These are phyloP conservation scores for Spergularia bocconei DNA, from an alignment of 148 eudicot species.

Conservation along the genomic window DNA sequence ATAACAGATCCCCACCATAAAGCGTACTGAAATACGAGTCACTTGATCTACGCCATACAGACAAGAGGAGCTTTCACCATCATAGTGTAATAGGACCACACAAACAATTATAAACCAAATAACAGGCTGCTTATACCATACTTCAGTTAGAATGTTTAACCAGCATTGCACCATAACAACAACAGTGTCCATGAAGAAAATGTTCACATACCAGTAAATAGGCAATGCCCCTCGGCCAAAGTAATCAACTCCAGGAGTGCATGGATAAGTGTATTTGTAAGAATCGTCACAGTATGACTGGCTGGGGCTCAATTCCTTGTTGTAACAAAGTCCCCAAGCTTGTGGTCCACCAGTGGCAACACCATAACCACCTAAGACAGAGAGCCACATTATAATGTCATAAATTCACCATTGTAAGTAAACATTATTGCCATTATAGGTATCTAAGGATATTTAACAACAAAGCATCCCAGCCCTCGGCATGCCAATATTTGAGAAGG, in stretches of 20 bases:
- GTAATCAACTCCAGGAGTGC: conserved; percentile 82
- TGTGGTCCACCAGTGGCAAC: conserved; percentile 91
- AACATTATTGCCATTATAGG: neutral
- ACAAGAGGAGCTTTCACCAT: neutral
- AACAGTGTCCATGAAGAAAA: neutral
- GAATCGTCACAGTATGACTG: conserved; percentile 80
- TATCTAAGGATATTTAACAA: neutral
- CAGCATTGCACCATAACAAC: conserved; percentile 3
- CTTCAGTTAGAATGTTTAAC: neutral
- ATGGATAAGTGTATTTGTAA: conserved; percentile 77
- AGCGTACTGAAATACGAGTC: no score
- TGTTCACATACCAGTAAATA: conserved; percentile 61
- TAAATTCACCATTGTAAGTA: neutral
- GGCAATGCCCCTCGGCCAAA: conserved; percentile 97
- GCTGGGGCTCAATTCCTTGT: conserved; percentile 93
- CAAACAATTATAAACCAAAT: neutral
- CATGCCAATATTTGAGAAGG: neutral
- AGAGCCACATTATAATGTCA: neutral
- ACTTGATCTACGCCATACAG: neutral
- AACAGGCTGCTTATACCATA: neutral
- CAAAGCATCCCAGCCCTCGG: neutral
- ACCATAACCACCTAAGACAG: conserved; percentile 82
- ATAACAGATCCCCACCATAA: neutral
- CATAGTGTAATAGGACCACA: neutral
- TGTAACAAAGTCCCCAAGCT: conserved; percentile 98